These are phyloP conservation scores for Ensete ventricosum DNA, from an alignment of 176 grass and related monocot genomes.

Conservation along the genomic window DNA sequence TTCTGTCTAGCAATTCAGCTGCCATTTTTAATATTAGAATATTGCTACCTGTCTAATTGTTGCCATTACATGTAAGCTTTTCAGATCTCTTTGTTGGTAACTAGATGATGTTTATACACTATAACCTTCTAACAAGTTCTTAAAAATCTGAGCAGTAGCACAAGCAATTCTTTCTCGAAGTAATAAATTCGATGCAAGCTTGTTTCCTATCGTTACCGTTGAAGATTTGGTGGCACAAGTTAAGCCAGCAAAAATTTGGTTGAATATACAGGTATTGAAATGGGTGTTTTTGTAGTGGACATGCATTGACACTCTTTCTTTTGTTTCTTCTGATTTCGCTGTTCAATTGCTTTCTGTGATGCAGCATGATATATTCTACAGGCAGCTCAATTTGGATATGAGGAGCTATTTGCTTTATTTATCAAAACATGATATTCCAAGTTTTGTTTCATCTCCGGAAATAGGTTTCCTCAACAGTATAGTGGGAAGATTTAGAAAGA, in stretches of 20 bases:
- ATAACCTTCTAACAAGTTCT: neutral
- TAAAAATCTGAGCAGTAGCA: constrained; percentile 36
- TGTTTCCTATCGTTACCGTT: constrained; percentile 30
- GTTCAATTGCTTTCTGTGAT: constrained; percentile 9
- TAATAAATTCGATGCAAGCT: constrained; percentile 14
- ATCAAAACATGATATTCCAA: constrained; percentile 22
- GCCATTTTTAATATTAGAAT: neutral
- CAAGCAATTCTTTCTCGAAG: constrained; percentile 59
- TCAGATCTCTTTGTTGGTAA: neutral
- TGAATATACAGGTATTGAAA: constrained; percentile 64
- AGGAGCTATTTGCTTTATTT: constrained; percentile 47
- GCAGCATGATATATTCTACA: constrained; percentile 59
- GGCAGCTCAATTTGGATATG: constrained; percentile 43
- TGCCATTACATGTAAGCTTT: neutral
- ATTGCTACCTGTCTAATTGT: neutral
- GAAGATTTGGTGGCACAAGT: constrained; percentile 8
- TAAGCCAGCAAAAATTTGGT: constrained; percentile 37
- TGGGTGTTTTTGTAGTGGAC: constrained; percentile 1
- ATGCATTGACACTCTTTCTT: neutral
- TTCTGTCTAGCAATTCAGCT: neutral
- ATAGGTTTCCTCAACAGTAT: constrained; percentile 54
- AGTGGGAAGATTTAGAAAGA: constrained; percentile 27
- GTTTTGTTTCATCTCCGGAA: constrained; percentile 77
- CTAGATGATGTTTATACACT: neutral
- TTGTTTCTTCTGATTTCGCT: constrained; percentile 7